These are phyloP conservation scores for Farysia itapuensis DNA, from an alignment of 1,284 basidiomycete genomes.

Conservation along the genomic window DNA sequence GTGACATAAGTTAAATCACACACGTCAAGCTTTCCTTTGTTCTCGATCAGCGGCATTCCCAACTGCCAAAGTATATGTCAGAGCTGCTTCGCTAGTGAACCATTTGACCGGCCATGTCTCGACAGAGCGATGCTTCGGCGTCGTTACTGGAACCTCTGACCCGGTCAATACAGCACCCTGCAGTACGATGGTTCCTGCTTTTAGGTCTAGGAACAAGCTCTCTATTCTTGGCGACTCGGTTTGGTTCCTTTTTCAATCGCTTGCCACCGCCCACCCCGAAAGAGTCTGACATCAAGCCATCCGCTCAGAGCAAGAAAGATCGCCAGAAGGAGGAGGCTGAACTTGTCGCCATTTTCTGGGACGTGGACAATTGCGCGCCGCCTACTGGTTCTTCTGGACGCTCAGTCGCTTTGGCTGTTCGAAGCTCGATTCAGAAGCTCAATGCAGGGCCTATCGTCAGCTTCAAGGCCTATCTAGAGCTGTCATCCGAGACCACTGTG, in stretches of 20 bases:
- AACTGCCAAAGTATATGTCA: too few relatives aligned
- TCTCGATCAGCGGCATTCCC: too few relatives aligned
- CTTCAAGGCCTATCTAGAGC: constrained; percentile 55
- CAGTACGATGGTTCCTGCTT: constrained; percentile 16
- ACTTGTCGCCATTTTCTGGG: constrained; percentile 51
- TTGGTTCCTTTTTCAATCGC: neutral
- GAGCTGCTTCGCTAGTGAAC: too few relatives aligned
- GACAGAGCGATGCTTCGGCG: too few relatives aligned
- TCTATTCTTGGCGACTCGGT: constrained; percentile 5
- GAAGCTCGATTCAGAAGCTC: constrained; percentile 35
- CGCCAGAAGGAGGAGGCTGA: constrained; percentile 21
- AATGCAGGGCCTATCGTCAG: constrained; percentile 38
- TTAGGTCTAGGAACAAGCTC: constrained; percentile 28
- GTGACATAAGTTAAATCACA: too few relatives aligned
- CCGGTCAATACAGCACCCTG: constrained; percentile 12
- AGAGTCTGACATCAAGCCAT: neutral
- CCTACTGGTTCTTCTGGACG: constrained; percentile 48
- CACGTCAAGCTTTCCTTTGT: too few relatives aligned
- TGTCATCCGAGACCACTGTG: constrained; percentile 33
- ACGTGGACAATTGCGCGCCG: constrained; percentile 52
- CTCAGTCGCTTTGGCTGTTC: constrained; percentile 38
- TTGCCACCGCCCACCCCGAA: neutral
- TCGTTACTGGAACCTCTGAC: constrained; percentile 2
- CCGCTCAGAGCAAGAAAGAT: constrained; percentile 1
- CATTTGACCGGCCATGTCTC: too few relatives aligned